These are phyloP conservation scores for Petunia secreta DNA, from an alignment of 257 asterid species.

Conservation along the genomic window DNA sequence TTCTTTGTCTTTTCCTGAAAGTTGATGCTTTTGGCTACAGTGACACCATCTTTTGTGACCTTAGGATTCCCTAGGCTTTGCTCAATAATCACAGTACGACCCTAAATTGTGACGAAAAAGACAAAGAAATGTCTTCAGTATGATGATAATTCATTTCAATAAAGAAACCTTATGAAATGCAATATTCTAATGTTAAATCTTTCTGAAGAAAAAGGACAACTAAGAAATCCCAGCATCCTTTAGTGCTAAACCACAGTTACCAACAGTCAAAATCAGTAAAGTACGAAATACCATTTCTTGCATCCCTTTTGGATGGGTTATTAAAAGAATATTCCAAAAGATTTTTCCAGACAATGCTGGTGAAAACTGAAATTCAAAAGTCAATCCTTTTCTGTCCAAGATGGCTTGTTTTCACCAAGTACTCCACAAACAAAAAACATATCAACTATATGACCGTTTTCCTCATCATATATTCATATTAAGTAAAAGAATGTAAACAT, in stretches of 20 bases:
- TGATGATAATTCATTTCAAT: slow-evolving; percentile 7
- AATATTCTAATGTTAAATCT: neutral
- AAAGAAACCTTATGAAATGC: slow-evolving; percentile 11
- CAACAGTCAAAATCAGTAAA: neutral
- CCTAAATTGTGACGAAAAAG: slow-evolving; percentile 47
- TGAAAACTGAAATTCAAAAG: slow-evolving; percentile 18
- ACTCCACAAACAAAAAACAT: slow-evolving; percentile 10
- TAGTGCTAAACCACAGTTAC: neutral
- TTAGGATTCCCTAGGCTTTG: slow-evolving; percentile 57
- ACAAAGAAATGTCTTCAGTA: neutral
- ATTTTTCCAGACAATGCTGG: neutral
- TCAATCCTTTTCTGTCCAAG: neutral
- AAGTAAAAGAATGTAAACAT: neutral
- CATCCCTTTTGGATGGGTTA: neutral
- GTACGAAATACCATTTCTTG: neutral
- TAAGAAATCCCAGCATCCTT: neutral
- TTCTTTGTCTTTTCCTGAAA: slow-evolving; percentile 72
- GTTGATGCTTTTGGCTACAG: slow-evolving; percentile 86
- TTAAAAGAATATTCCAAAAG: neutral
- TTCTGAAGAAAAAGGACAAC: neutral
- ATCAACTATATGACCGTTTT: neutral
- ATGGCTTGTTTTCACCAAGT: neutral
- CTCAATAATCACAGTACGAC: slow-evolving; percentile 78
- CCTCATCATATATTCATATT: neutral
- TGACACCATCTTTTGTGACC: slow-evolving; percentile 91